These are phyloP conservation scores for Serendipita sp. DNA, from an alignment of 1,284 basidiomycete species.

Conservation along the genomic window DNA sequence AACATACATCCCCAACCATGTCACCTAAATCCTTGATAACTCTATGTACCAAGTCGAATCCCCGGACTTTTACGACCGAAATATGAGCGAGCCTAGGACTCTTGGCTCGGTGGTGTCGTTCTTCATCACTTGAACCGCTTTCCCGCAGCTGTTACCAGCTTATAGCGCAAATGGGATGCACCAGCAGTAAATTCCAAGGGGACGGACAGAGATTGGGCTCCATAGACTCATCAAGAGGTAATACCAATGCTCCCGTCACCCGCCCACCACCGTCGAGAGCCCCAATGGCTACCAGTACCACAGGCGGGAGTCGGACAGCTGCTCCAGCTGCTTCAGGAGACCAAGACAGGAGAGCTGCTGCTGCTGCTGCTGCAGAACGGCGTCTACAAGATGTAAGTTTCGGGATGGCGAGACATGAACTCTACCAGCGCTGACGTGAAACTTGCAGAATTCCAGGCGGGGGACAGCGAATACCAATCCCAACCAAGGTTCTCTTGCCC, in stretches of 20 bases:
- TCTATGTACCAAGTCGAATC: too few relatives aligned
- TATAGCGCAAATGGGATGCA: background rate
- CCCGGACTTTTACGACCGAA: background rate
- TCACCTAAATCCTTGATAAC: background rate
- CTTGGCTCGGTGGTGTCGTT: background rate
- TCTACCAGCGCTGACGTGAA: background rate
- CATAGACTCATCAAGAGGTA: background rate
- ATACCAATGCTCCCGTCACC: background rate
- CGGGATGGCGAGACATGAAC: background rate
- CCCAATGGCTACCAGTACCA: background rate
- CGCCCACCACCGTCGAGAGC: background rate
- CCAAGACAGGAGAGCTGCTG: background rate
- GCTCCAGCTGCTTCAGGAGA: background rate
- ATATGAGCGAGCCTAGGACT: background rate
- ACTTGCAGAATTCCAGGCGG: background rate
- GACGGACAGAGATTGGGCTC: slow-evolving; percentile 4
- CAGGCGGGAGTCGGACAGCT: background rate
- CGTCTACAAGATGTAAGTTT: background rate
- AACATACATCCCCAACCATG: background rate
- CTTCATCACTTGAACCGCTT: background rate
- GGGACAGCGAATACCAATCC: background rate
- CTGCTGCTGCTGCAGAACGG: background rate
- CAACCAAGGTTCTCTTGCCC: background rate
- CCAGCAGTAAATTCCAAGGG: background rate
- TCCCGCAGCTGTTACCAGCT: background rate